Evolutionary conservation across 148 eudicot species (phyloP).

Genomic region (Dianthus caryophyllus): DNA sequence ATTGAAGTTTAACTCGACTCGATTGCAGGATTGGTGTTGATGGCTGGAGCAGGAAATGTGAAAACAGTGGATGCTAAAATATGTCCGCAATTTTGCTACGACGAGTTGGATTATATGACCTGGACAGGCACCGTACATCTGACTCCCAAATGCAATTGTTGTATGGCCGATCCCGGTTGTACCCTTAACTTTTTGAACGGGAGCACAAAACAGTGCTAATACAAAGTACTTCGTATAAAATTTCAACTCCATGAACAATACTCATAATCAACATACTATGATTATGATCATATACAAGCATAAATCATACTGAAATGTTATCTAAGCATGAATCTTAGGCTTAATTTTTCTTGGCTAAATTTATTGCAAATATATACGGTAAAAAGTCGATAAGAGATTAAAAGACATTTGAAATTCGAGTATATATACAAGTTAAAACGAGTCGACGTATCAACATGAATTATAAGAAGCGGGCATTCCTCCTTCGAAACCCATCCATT

Average conservation of each 20-base stretch:
- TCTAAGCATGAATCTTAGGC: neutral
- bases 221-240: too few relatives aligned
- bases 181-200: constrained; percentile 9
- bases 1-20: neutral
- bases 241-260: too few relatives aligned
- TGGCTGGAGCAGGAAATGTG: constrained; percentile 18
- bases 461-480: constrained; percentile 31
- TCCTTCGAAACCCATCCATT: constrained; percentile 51
- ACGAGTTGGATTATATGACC: constrained; percentile 19
- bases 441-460: constrained; percentile 4
- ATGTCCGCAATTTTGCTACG: constrained; percentile 20
- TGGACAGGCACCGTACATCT: constrained; percentile 19
- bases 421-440: constrained; percentile 2
- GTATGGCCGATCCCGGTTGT: constrained; percentile 23
- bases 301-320: too few relatives aligned
- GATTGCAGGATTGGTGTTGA: constrained; percentile 20
- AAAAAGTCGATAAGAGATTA: too few relatives aligned
- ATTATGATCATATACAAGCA: too few relatives aligned
- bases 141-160: constrained; percentile 15
- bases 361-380: too few relatives aligned
- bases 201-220: constrained; percentile 5
- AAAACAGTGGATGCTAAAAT: constrained; percentile 19
- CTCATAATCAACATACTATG: too few relatives aligned
- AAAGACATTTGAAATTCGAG: neutral
- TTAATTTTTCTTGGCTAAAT: too few relatives aligned